Conservation (phyloP, 2,329 filamentous ascomycete genomes). For the Stachybotrys echinatus region DNA sequence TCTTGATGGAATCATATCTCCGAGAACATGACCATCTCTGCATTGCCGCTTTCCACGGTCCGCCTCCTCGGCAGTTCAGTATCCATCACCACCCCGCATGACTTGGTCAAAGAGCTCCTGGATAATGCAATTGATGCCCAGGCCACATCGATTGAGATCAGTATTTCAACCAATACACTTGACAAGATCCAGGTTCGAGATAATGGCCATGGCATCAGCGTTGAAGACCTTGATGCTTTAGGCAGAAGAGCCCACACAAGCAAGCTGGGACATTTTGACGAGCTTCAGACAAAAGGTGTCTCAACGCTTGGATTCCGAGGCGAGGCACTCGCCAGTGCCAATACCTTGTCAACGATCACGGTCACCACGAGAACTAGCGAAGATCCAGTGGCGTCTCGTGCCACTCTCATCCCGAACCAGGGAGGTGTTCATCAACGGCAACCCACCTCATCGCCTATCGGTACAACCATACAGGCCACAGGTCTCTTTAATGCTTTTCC, state of each 20-base stretch:
- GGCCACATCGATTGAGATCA: constrained; percentile 60
- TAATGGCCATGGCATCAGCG: constrained; percentile 66
- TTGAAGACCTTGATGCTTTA: constrained; percentile 55
- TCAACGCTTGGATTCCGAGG: constrained; percentile 70
- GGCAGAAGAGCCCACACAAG: constrained; percentile 68
- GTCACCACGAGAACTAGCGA: constrained; percentile 59
- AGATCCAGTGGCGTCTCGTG: constrained; percentile 50
- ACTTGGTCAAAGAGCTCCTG: constrained; percentile 69
- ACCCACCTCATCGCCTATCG: constrained; percentile 50
- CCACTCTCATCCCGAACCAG: constrained; percentile 33
- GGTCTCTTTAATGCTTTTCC: constrained; percentile 57
- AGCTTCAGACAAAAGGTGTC: constrained; percentile 51
- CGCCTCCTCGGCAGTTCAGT: constrained; percentile 57
- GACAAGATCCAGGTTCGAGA: constrained; percentile 66
- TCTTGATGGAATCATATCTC: constrained; percentile 3
- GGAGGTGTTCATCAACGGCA: constrained; percentile 25
- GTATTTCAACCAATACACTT: constrained; percentile 60
- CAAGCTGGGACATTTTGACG: constrained; percentile 61
- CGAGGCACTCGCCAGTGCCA: constrained; percentile 64
- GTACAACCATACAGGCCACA: constrained; percentile 60
- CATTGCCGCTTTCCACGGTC: constrained; percentile 42
- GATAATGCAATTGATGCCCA: constrained; percentile 73
- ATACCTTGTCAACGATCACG: constrained; percentile 51
- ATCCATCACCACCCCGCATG: constrained; percentile 52
- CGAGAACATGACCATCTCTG: constrained; percentile 40